Evolutionary conservation across 441 rosid species (phyloP).

Genomic region (Corymbia citriodora): DNA sequence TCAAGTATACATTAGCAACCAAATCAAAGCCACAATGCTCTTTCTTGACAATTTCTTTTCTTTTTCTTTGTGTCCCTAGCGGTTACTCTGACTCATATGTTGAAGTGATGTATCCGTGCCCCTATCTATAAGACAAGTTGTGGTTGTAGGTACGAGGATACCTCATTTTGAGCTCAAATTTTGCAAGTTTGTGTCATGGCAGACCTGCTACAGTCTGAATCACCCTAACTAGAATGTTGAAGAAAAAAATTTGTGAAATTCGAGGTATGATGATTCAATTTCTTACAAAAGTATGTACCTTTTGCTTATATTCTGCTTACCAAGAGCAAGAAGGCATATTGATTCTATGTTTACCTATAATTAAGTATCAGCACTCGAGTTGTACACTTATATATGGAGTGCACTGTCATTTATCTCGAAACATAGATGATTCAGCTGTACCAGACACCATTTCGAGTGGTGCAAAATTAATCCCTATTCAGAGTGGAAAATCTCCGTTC

Average conservation of each 20-base stretch:
- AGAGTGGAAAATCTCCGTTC: background rate
- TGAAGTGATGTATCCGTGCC: background rate
- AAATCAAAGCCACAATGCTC: background rate
- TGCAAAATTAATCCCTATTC: background rate
- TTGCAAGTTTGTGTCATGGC: background rate
- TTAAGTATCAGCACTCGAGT: background rate
- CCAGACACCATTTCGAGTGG: background rate
- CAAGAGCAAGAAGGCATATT: background rate
- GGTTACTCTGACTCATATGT: background rate
- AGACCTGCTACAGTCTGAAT: background rate
- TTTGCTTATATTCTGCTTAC: background rate
- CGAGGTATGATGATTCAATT: background rate
- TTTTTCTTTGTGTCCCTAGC: background rate
- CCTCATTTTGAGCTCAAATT: background rate
- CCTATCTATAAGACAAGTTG: background rate
- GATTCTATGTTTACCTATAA: background rate
- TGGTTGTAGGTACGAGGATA: background rate
- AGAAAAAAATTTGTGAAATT: background rate
- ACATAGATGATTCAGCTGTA: background rate
- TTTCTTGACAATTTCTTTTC: background rate
- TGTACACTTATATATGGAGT: background rate
- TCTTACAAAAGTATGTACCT: background rate
- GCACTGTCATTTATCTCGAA: background rate
- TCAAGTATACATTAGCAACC: background rate
- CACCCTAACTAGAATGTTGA: background rate